Conservation (phyloP, 2,329 filamentous ascomycete species). For the Myriosclerotinia duriaeana region DNA sequence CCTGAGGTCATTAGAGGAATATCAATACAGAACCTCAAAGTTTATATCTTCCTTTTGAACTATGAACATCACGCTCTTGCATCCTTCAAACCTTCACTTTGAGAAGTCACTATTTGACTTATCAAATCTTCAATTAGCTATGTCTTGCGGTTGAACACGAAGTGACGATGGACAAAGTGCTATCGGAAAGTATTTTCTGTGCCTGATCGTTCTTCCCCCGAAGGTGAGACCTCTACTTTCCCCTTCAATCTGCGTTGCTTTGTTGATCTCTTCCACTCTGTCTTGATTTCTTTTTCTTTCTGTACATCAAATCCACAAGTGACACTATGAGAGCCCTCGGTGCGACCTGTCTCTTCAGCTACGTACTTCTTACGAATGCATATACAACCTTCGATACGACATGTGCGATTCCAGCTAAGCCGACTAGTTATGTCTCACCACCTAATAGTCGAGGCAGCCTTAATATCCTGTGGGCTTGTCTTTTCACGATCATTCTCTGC, state of each 20-base stretch:
- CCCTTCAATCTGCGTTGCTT: neutral
- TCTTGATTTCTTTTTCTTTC: neutral
- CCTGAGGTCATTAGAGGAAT: neutral
- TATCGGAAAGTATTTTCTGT: neutral
- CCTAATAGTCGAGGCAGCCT: slow-evolving; percentile 30
- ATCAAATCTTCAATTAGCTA: no score
- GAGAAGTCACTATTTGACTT: neutral
- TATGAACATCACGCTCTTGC: neutral
- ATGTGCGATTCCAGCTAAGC: slow-evolving; percentile 15
- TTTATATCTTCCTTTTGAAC: neutral
- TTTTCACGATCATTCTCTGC: slow-evolving; percentile 30
- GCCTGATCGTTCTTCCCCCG: slow-evolving; percentile 1
- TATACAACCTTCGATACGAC: slow-evolving; percentile 12
- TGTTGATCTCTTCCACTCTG: neutral
- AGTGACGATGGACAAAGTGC: neutral
- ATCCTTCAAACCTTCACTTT: neutral
- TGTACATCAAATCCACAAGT: neutral
- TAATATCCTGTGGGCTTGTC: slow-evolving; percentile 32
- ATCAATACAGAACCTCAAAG: neutral
- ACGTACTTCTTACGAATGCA: neutral
- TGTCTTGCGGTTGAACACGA: neutral
- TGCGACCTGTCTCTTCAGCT: neutral
- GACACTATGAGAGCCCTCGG: neutral
- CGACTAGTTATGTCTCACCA: slow-evolving; percentile 21
- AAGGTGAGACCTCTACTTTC: neutral